A percentile compares a stretch with the other conserved stretches of the same genome.
Evolutionary conservation across 2,329 filamentous ascomycete species (phyloP).

Genomic region (Seiridium unicorne): DNA sequence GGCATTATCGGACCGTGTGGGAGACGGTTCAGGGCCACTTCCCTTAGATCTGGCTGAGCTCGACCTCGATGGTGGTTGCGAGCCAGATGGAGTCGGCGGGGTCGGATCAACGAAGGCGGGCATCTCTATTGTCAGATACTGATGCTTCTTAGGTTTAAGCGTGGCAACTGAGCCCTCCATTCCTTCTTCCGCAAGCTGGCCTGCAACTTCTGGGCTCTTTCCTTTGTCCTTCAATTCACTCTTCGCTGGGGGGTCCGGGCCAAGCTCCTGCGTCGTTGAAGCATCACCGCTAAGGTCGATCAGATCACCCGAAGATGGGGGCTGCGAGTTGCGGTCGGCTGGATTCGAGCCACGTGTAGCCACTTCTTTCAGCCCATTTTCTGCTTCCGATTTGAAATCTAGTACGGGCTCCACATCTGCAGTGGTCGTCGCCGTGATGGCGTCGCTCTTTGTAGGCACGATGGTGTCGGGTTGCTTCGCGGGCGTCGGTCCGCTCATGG

Average conservation of each 20-base stretch:
- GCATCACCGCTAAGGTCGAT: not conserved
- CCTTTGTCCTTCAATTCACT: not conserved
- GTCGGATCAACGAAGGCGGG: slow-evolving; percentile 55
- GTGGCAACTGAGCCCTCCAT: slow-evolving; percentile 48
- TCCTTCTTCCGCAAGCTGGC: slow-evolving; percentile 19
- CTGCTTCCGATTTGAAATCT: not conserved
- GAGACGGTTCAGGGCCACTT: slow-evolving; percentile 43
- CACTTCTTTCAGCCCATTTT: not conserved
- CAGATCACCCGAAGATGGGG: not conserved
- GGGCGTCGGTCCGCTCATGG: slow-evolving; percentile 9
- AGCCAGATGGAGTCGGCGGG: slow-evolving; percentile 53
- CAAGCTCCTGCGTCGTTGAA: not conserved
- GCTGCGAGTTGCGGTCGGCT: not conserved
- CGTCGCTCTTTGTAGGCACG: slow-evolving; percentile 2
- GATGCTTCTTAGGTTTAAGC: slow-evolving; percentile 43
- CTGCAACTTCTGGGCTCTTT: not conserved
- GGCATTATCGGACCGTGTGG: slow-evolving; percentile 52
- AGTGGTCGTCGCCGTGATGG: not conserved
- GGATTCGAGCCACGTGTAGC: not conserved
- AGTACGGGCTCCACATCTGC: not conserved
- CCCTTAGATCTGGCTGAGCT: slow-evolving; percentile 53
- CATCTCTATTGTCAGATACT: slow-evolving; percentile 48
- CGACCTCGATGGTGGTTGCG: slow-evolving; percentile 58
- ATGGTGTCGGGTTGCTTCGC: slow-evolving; percentile 9
- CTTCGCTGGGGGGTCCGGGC: not conserved